A percentile compares a stretch with the other conserved stretches of the same genome.
Evolutionary conservation across 2,329 filamentous ascomycete species (phyloP).

Genomic region (Monosporascus sp.): DNA sequence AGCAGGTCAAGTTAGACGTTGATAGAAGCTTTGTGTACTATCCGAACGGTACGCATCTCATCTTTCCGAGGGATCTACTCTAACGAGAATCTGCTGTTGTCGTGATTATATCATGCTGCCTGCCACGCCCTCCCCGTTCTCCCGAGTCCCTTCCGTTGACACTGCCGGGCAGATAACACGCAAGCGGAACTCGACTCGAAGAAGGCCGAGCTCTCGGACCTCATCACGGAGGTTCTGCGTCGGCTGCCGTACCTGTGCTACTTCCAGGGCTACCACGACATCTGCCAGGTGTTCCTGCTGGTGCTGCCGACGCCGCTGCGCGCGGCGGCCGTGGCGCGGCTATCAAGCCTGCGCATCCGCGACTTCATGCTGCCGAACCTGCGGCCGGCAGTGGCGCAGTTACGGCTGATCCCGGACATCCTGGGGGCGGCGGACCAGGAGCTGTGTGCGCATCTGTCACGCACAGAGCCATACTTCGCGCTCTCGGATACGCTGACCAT

Average conservation of each 20-base stretch:
- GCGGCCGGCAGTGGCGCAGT: conserved; percentile 72
- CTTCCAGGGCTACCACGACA: conserved; percentile 98
- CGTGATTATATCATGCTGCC: conserved; percentile 7
- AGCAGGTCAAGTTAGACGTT: conserved; percentile 87
- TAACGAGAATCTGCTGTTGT: too few relatives aligned
- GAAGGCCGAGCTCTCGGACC: conserved; percentile 69
- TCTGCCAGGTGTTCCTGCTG: conserved; percentile 89
- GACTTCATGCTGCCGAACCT: conserved; percentile 97
- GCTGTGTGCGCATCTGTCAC: conserved; percentile 69
- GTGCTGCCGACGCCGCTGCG: conserved; percentile 65
- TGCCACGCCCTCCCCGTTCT: conserved; percentile 18
- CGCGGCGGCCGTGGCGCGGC: conserved; percentile 62
- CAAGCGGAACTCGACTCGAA: conserved; percentile 62
- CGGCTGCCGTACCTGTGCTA: conserved; percentile 81
- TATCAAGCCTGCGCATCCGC: conserved; percentile 84
- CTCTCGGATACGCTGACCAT: conserved; percentile 90
- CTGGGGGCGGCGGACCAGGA: conserved; percentile 65
- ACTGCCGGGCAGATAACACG: conserved; percentile 51
- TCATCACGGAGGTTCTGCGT: conserved; percentile 79
- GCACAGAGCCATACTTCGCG: conserved; percentile 83
- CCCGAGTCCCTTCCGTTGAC: not conserved
- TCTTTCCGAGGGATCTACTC: too few relatives aligned
- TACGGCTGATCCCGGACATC: conserved; percentile 82
- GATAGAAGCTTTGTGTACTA: conserved; percentile 98
- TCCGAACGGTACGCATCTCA: conserved; percentile 59